A percentile compares a stretch with the other conserved stretches of the same genome.
phyloP scores from a whole-genome alignment of 2,329 filamentous ascomycete genomes.

The Pseudocercospora ulei region DNA sequence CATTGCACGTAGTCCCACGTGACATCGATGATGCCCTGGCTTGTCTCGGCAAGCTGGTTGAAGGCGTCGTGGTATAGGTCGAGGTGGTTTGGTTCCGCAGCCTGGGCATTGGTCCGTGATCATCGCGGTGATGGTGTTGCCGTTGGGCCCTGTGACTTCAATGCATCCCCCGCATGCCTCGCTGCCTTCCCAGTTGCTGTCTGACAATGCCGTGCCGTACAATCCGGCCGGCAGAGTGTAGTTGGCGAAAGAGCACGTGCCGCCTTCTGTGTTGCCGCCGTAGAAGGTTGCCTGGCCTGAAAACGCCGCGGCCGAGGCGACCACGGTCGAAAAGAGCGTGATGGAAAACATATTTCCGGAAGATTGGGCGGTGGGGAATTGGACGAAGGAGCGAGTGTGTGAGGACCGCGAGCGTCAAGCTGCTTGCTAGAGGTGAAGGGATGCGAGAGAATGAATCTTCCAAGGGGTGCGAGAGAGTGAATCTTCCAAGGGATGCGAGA shows the following conservation, averaged over 20 bases:
- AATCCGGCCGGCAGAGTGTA: slow-evolving; percentile 53
- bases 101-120: slow-evolving; percentile 51
- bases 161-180: slow-evolving; percentile 55
- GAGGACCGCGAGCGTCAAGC: neutral
- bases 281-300: slow-evolving; percentile 26
- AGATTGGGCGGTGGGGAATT: neutral
- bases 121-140: slow-evolving; percentile 52
- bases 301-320: slow-evolving; percentile 19
- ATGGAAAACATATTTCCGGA: slow-evolving; percentile 15
- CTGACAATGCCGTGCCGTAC: slow-evolving; percentile 54
- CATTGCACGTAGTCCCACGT: slow-evolving; percentile 46
- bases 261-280: slow-evolving; percentile 39
- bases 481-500: neutral
- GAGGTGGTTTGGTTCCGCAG: slow-evolving; percentile 46
- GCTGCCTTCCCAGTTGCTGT: slow-evolving; percentile 48
- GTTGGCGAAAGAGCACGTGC: slow-evolving; percentile 54
- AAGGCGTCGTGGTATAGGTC: slow-evolving; percentile 50
- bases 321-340: slow-evolving; percentile 16
- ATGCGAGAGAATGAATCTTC: neutral
- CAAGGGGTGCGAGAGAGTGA: neutral
- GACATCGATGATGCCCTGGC: slow-evolving; percentile 44
- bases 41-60: slow-evolving; percentile 38
- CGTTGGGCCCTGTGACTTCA: slow-evolving; percentile 48
- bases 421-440: neutral
- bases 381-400: neutral